phyloP scores from a whole-genome alignment of 2,329 filamentous ascomycete genomes.

The Zymoseptoria ardabiliae region DNA sequence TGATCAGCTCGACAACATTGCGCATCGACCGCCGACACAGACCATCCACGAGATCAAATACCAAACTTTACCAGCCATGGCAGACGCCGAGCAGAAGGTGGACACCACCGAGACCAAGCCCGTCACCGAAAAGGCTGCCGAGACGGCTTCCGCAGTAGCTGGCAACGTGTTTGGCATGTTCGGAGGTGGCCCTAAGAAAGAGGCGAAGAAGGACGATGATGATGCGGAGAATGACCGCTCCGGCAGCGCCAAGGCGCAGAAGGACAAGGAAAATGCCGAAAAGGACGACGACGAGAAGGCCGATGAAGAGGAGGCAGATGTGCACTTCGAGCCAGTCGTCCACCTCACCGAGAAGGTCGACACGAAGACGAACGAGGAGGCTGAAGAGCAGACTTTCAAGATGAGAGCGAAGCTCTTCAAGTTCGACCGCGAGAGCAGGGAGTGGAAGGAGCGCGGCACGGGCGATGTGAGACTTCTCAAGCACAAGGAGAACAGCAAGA shows the following conservation, averaged over 20 bases:
- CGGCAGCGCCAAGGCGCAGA: constrained; percentile 63
- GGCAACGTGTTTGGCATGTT: constrained; percentile 92
- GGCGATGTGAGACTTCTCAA: constrained; percentile 94
- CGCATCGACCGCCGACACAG: neutral
- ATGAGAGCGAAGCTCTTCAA: constrained; percentile 99
- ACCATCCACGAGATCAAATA: neutral
- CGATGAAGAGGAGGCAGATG: constrained; percentile 64
- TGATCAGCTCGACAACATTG: neutral
- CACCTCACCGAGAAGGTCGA: constrained; percentile 95
- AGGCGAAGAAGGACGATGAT: constrained; percentile 67
- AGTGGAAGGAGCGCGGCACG: constrained; percentile 99
- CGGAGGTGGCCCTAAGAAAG: constrained; percentile 92
- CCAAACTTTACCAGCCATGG: constrained; percentile 18
- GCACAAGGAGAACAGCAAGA: constrained; percentile 98
- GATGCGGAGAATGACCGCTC: constrained; percentile 81
- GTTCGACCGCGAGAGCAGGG: constrained; percentile 82
- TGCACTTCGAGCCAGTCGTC: constrained; percentile 95
- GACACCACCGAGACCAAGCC: constrained; percentile 21
- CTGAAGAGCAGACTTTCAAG: constrained; percentile 96
- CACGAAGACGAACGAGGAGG: constrained; percentile 95
- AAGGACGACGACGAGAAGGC: constrained; percentile 32
- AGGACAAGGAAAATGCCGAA: constrained; percentile 53
- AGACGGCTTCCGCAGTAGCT: constrained; percentile 37
- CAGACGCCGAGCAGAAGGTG: constrained; percentile 26
- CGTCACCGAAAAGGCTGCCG: constrained; percentile 31